Evolutionary conservation across 345 rosid genomes (phyloP), one percentile per base, ranked within the genome.

Genomic region (Alliaria petiolata): DNA sequence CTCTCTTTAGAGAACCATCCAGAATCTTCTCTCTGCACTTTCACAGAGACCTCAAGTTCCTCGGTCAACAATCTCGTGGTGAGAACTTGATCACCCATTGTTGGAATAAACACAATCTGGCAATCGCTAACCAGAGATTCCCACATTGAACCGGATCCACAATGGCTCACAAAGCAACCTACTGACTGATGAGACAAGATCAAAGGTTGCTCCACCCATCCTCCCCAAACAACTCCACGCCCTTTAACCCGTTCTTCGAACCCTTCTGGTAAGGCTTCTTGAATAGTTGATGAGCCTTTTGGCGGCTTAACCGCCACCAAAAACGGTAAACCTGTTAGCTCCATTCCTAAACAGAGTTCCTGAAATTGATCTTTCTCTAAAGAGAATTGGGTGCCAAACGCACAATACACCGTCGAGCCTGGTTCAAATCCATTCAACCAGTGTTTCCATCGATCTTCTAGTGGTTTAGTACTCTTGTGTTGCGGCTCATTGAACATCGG

Each of bases 131-230:
- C 35, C 33, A 81, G 15, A 47, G 78, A 60, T 44, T 79, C 83
- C 85, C 80, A 81, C 80, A 74, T 67, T 3, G 83, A 61, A 8
- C 78, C 79, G 19, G 51, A 70, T 6, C 85, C 85, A 6, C 73
- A 62, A 16, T 74, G 85, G 39, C n/a, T 73, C 16, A 79, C 83
- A 14, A 79, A 74, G 22, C 83, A 70, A 31, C 81, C 81, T 0
- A 79, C 65, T 4, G 77, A 66, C 6, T 46, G 73, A 26, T 79
- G 81, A n/a, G 40, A 33, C 47, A 82, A 33, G 15, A 82, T 52
- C 7, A 35, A 9, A 14, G 36, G 28, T 55, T 70, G 79, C 3
- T 77, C 75, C 13, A 74, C 73, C 85, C 83, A 77, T 15, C 75
- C 81, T 7, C 76, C 74, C 17, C 57, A 34, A 12, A 80, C 64